Conservation (phyloP, 345 rosid species). For the Arabidopsis suecica region DNA sequence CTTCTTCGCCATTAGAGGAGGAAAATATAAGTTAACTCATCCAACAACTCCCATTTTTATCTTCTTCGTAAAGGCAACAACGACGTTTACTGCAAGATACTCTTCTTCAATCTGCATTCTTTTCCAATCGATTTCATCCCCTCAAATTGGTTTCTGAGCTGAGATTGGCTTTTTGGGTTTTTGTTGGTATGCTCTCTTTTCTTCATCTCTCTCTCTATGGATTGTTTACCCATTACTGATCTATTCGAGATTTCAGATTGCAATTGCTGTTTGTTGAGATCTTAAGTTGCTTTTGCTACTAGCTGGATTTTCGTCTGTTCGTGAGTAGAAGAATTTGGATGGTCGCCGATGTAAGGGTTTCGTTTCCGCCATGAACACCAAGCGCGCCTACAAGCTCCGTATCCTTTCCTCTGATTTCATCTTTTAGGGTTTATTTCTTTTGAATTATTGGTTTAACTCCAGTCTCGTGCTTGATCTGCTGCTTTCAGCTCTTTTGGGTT, state of each 20-base stretch:
- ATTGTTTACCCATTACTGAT: background rate
- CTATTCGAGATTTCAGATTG: conserved; percentile 38
- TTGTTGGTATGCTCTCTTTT: background rate
- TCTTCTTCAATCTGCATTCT: conserved; percentile 31
- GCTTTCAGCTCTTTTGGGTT: conserved; percentile 26
- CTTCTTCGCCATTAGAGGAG: conserved; percentile 36
- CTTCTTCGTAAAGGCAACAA: conserved; percentile 31
- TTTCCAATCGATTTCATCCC: background rate
- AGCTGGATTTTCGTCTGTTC: background rate
- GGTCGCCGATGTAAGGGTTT: conserved; percentile 38
- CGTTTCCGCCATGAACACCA: conserved; percentile 79
- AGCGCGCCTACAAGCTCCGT: conserved; percentile 99
- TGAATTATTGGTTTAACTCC: background rate
- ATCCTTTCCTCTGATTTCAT: conserved; percentile 59
- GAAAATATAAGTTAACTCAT: background rate
- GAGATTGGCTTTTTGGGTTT: conserved; percentile 12
- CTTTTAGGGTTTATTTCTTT: background rate
- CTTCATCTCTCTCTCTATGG: background rate
- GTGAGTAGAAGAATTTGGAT: conserved; percentile 36
- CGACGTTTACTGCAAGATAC: conserved; percentile 39
- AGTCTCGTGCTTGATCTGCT: conserved; percentile 30
- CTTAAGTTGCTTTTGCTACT: conserved; percentile 8
- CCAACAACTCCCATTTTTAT: conserved; percentile 35
- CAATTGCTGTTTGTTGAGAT: conserved; percentile 28
- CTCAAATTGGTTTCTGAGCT: background rate